These are phyloP conservation scores for Ustilago cynodontis DNA, from an alignment of 1,284 basidiomycete genomes.

Conservation along the genomic window DNA sequence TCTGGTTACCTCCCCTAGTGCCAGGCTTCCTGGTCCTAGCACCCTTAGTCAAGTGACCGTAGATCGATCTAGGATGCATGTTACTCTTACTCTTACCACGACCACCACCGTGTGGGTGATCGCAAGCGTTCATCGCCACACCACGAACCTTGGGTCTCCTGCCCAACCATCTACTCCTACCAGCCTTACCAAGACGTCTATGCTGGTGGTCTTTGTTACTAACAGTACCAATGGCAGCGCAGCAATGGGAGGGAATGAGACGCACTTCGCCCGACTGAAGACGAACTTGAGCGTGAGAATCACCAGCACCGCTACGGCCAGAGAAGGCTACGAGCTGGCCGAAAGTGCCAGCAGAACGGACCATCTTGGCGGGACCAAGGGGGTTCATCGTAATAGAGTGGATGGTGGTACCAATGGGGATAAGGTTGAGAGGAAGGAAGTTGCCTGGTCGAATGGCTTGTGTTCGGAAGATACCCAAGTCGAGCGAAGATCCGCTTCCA, in stretches of 20 bases:
- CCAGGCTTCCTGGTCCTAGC: constrained; percentile 91
- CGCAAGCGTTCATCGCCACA: constrained; percentile 97
- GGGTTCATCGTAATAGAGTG: constrained; percentile 86
- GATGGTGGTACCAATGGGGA: constrained; percentile 90
- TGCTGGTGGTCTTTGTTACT: constrained; percentile 93
- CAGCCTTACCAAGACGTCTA: constrained; percentile 88
- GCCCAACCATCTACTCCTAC: constrained; percentile 88
- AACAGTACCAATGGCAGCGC: constrained; percentile 90
- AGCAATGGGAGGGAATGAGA: constrained; percentile 83
- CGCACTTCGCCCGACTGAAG: constrained; percentile 94
- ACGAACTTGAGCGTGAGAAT: constrained; percentile 82
- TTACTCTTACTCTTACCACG: constrained; percentile 97
- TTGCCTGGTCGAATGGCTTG: constrained; percentile 91
- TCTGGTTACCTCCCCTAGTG: constrained; percentile 87
- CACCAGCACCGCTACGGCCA: constrained; percentile 64
- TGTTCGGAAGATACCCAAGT: constrained; percentile 86
- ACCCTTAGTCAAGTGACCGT: constrained; percentile 92
- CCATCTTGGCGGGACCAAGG: constrained; percentile 82
- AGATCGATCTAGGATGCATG: constrained; percentile 75
- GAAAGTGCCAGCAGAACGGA: constrained; percentile 88
- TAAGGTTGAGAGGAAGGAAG: constrained; percentile 88
- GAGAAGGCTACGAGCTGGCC: constrained; percentile 76
- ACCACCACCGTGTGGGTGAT: constrained; percentile 98
- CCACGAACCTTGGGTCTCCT: constrained; percentile 88
- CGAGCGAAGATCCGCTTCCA: constrained; percentile 73